phyloP scores from a whole-genome alignment of 371 early-diverging fungal species.

The Umbelopsis sp. region DNA sequence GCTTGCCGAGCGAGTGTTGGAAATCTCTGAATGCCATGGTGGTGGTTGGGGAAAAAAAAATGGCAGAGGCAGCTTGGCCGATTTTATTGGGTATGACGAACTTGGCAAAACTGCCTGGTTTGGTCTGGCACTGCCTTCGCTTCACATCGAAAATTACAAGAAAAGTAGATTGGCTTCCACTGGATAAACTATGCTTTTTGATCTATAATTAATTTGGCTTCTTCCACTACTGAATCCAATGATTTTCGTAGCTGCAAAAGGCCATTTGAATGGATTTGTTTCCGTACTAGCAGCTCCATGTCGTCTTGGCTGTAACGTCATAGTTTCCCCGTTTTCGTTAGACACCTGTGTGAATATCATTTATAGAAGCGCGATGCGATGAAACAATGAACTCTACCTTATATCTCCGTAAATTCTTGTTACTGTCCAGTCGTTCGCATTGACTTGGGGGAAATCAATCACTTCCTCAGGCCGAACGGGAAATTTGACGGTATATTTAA shows the following conservation, averaged over 20 bases:
- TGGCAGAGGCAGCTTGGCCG: conserved; percentile 6
- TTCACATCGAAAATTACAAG: background rate
- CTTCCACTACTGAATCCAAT: background rate
- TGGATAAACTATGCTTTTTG: background rate
- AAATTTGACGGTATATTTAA: background rate
- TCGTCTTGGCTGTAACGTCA: background rate
- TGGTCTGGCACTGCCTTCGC: background rate
- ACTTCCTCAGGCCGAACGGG: conserved; percentile 12
- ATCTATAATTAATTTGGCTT: conserved; percentile 11
- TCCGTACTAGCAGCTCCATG: background rate
- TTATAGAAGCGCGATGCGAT: background rate
- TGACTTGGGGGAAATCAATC: conserved; percentile 3
- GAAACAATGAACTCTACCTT: background rate
- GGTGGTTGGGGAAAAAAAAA: background rate
- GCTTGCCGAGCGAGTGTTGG: conserved; percentile 37
- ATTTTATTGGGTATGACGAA: background rate
- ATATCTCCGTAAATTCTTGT: background rate
- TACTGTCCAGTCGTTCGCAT: background rate
- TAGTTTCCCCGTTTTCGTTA: background rate
- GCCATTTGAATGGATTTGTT: conserved; percentile 4
- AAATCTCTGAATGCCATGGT: conserved; percentile 42
- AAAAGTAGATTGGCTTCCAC: background rate
- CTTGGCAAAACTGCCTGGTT: conserved; percentile 6
- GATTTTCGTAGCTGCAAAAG: background rate
- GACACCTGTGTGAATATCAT: background rate